phyloP scores from a whole-genome alignment of 495 filamentous ascomycete genomes.

The Podospora fimiseda region DNA sequence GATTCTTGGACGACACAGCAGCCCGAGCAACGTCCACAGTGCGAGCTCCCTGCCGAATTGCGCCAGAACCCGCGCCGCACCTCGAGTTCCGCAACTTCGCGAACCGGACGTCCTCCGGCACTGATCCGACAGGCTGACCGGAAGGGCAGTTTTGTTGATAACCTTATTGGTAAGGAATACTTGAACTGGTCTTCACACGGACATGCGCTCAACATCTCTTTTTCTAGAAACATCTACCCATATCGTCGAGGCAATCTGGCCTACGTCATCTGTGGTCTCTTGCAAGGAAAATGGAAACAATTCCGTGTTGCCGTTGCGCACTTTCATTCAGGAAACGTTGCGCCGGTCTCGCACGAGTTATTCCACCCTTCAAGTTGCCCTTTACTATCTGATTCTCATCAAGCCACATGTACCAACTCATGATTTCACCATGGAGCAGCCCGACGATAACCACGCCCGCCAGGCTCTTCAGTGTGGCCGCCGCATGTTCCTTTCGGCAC shows the following conservation, averaged over 20 bases:
- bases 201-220: constrained; percentile 25
- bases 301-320: constrained; percentile 81
- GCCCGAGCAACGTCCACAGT: constrained; percentile 21
- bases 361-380: constrained; percentile 90
- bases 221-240: constrained; percentile 84
- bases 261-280: constrained; percentile 58
- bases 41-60: constrained; percentile 56
- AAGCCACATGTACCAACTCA: constrained; percentile 79
- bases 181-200: constrained; percentile 8
- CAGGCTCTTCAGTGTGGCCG: constrained; percentile 93
- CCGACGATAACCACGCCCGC: constrained; percentile 61
- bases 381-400: constrained; percentile 94
- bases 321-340: constrained; percentile 95
- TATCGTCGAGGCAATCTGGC: constrained; percentile 97
- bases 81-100: constrained; percentile 43
- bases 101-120: constrained; percentile 66
- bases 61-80: constrained; percentile 81
- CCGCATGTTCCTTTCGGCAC: constrained; percentile 90
- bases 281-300: constrained; percentile 51
- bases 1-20: constrained; percentile 28
- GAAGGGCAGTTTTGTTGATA: constrained; percentile 94
- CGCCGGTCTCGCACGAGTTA: constrained; percentile 93
- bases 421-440: constrained; percentile 81
- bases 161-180: constrained; percentile 85
- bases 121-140: constrained; percentile 87